Conservation (phyloP, 257 asterid genomes). For the Nicotiana knightiana region DNA sequence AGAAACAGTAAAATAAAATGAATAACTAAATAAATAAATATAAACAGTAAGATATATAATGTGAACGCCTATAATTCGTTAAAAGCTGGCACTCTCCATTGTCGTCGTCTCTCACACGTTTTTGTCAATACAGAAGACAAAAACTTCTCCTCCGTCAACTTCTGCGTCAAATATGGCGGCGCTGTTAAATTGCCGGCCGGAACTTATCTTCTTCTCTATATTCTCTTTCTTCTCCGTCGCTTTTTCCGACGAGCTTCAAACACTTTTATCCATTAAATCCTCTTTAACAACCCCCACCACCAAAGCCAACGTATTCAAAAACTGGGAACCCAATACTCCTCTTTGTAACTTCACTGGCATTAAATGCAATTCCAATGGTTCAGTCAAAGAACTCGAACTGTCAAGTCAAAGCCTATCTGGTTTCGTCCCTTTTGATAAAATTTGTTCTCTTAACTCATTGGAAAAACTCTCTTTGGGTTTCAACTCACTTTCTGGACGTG, state of each 20-base stretch:
- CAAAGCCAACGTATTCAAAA: slow-evolving; percentile 29
- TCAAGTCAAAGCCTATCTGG: slow-evolving; percentile 46
- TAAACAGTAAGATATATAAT: not conserved
- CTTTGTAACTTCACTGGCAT: slow-evolving; percentile 50
- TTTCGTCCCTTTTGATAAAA: slow-evolving; percentile 29
- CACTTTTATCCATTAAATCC: slow-evolving; percentile 50
- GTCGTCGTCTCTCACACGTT: slow-evolving; percentile 23
- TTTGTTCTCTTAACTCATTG: slow-evolving; percentile 52
- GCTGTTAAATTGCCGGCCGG: slow-evolving; percentile 17
- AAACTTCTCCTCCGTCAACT: not conserved
- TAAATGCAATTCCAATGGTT: slow-evolving; percentile 41
- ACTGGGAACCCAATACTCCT: slow-evolving; percentile 41
- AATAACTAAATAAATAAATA: no score
- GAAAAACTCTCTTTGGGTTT: slow-evolving; percentile 56
- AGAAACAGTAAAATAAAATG: not conserved
- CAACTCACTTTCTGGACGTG: slow-evolving; percentile 42
- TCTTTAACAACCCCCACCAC: slow-evolving; percentile 37
- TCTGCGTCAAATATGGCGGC: slow-evolving; percentile 34
- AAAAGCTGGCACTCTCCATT: slow-evolving; percentile 17
- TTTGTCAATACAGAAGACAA: not conserved
- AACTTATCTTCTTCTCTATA: slow-evolving; percentile 19
- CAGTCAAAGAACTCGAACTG: slow-evolving; percentile 59
- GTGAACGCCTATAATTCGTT: slow-evolving; percentile 12
- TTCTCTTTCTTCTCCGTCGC: slow-evolving; percentile 30
- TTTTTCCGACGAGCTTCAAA: slow-evolving; percentile 52